Base-by-base conservation (phyloP, 2,329 filamentous ascomycete species). In the Cladobotryum protrusum region DNA sequence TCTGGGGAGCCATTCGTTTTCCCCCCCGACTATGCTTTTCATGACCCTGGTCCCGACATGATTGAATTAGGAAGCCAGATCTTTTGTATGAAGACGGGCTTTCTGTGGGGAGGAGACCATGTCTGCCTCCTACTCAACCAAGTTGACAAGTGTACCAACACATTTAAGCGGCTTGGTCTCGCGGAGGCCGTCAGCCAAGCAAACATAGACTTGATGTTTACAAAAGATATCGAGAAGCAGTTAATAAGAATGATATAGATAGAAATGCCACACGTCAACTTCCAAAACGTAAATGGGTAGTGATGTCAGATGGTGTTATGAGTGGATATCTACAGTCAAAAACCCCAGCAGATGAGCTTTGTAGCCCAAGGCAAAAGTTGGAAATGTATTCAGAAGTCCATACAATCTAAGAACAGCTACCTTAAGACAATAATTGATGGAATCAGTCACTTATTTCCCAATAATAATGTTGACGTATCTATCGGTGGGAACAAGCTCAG, bases 41-140 rank as follows among this genome's bases (percentile, higher is more conserved):
- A 37, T 46, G n/a, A 29, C n/a, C 42, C 43, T 20, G 50, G 50
- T 13, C 32, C 43, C 20, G 3, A 34, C 17, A 46, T 49, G 44
- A 14, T 52, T 24, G 24, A 36, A 9, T 43, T 45, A 1, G 41
- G 39, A 19, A 36, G 33, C n/a, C 32, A 7, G 29, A 36, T 52
- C 5, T 52, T 33, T 9, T 52, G 46, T 34, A 48, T 52, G 36
- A 52, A 49, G 37, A 52, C 50, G 15, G 50, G 50, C 2, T 52
- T 52, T 18, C 46, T 52, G 3, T 48, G 50, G 34, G 50, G 47
- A 20, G 50, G 50, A 9, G 42, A 48, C 29, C 50, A 52, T 45
- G 43, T 52, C 13, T 52, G 50, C 36, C 33, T 52, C 9, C 35
- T 52, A 14, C 35, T 52, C 11, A 40, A 33, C 1, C 9, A 19